Evolutionary conservation across 495 filamentous ascomycete genomes (phyloP), one percentile per base, ranked within the genome.

Genomic region (Penicillium steckii): DNA sequence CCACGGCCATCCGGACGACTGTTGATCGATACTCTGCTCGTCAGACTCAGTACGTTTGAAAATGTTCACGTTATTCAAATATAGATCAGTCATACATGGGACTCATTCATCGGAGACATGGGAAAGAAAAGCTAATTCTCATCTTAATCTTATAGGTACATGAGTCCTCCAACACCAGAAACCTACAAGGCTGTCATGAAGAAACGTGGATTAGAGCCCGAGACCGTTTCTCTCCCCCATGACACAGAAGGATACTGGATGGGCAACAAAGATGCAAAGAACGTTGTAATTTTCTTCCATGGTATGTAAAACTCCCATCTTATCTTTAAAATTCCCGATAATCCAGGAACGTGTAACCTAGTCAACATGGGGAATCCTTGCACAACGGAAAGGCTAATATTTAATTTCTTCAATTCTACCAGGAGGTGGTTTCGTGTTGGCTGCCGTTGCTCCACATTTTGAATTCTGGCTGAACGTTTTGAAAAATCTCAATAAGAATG

Each of bases 381-480:
- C 25, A 48, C n/a, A 40, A 33, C 5, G 13, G 18, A n/a, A 6
- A 19, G 44, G 15, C 12, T 37, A 25, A 25, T 43, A 23, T 18
- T 35, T 1, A 33, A 8, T 1, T 8, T 8, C 32, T 32, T 15
- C 18, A 32, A 4, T 12, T 40, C 21, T 21, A 33, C 33, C 37
- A 83, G 80, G 85, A 41, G 85, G 85, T 43, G 85, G 84, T 32
- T 88, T 83, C 64, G 71, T 63, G 4, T 41, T 82, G 26, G 65
- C 81, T 3, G 68, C 68, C 15, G 41, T 40, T 0, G 26, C 73
- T 0, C 65, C 60, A 2, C 77, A 84, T 55, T 64, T 84, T 46
- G 42, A 68, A 30, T 83, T 78, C 69, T 69, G 73, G 59, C 55
- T 56, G 21, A 62, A 73, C 13, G 55, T 84, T 22, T 52, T 78